Evolutionary conservation across 2,329 filamentous ascomycete genomes (phyloP), one percentile per base, ranked within the genome.

Genomic region (Xylaria sp.): DNA sequence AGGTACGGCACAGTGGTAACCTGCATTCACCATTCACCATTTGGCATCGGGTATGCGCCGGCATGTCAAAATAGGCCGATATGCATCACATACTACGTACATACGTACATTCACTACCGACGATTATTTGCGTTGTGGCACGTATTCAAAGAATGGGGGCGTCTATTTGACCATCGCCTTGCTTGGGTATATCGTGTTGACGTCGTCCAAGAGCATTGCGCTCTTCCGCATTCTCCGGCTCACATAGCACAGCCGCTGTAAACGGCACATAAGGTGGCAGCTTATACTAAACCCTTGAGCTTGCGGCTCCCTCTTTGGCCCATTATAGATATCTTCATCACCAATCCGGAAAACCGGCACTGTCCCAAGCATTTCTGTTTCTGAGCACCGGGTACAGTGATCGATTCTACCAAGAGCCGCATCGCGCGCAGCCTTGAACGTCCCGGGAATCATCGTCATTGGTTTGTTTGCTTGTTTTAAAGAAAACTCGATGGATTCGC

Each of bases 1-100:
- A 48, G 12, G 15, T 15, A 13, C 39, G 12, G 39, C 13, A 58
- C 67, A 41, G 56, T 52, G 60, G 61, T 44, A 59, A 51, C 65
- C 61, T 70, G 60, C 60, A 69, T 65, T 64, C 60, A 60, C 52
- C 44, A 66, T 64, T 66, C 59, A 56, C 59, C 37, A 65, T 52
- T 23, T 57, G 65, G 68, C 66, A 68, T 71, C 63, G 68, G 46
- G 61, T 68, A 69, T 68, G 66, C 66, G 68, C 50, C 56, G 55
- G 63, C 55, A 69, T 61, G 61, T 62, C 52, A 61, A 56, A 63
- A 61, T 56, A 50, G 55, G 44, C 44, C 48, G 55, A 52, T 58
- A 70, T 65, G 65, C 63, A 62, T 58, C 63, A 59, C 69, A 66
- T 65, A 62, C 51, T 61, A 59, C 69, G 65, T 65, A 62, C 51